Percentiles rank a stretch among this genome's conserved stretches.
Evolutionary conservation across 1,139 yeast genomes (phyloP).

Genomic region (Candida neerlandica): DNA sequence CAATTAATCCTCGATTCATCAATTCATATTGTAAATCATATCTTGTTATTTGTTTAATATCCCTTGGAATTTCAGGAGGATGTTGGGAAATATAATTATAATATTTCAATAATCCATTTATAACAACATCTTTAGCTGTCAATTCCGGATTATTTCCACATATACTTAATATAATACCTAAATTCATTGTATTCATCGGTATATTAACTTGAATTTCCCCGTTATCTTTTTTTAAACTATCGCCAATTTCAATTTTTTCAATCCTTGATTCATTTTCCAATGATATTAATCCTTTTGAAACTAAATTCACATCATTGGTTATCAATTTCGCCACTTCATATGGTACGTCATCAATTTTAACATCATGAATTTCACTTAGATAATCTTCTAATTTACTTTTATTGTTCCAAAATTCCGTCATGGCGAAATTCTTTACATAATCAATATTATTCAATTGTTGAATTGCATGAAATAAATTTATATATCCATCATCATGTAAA

Average conservation of each 20-base stretch:
- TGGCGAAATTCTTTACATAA: slow-evolving; percentile 20
- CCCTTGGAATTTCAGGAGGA: slow-evolving; percentile 6
- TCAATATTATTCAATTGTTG: slow-evolving; percentile 26
- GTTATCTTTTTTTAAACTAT: slow-evolving; percentile 17
- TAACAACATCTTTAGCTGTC: slow-evolving; percentile 44
- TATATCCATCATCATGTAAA: slow-evolving; percentile 26
- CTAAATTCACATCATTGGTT: slow-evolving; percentile 11
- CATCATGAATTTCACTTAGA: slow-evolving; percentile 11
- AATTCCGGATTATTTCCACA: slow-evolving; percentile 25
- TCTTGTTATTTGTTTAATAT: slow-evolving; percentile 8
- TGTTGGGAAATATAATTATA: background rate
- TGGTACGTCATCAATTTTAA: slow-evolving; percentile 17
- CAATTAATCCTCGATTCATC: slow-evolving; percentile 11
- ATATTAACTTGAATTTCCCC: slow-evolving; percentile 38
- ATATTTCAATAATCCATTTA: slow-evolving; percentile 37
- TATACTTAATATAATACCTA: slow-evolving; percentile 55
- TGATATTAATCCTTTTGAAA: slow-evolving; percentile 10
- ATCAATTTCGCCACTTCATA: slow-evolving; percentile 21
- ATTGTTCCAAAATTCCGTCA: slow-evolving; percentile 13
- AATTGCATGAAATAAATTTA: slow-evolving; percentile 34
- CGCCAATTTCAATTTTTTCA: slow-evolving; percentile 17
- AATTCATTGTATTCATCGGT: slow-evolving; percentile 12
- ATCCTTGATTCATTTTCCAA: slow-evolving; percentile 7
- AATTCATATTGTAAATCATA: slow-evolving; percentile 14
- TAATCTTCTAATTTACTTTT: slow-evolving; percentile 3